Base-by-base conservation (phyloP, 176 grass and related monocot species). In the Tillandsia fasciculata region DNA sequence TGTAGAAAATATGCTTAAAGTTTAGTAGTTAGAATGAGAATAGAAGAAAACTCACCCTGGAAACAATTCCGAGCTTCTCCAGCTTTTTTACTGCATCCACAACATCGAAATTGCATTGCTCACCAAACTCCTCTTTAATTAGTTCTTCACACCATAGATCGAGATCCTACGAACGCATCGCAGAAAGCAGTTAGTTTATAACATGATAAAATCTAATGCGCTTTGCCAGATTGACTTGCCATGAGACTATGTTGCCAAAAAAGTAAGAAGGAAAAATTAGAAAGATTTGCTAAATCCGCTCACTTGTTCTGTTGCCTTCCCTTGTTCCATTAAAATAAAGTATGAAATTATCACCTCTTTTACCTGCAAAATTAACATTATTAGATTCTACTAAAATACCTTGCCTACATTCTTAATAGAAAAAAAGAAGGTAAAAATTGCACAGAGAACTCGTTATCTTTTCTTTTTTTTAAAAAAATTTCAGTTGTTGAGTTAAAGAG, bases 321-420 rank as follows among this genome's bases (percentile, higher is more conserved):
- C 94, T 74, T 92, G 81, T 82, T 90, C 75, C 94, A 93, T 99
- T 78, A 93, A 82, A 77, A 88, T 87, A 49, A 85, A 99, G 69
- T 90, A 92, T 50, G 84, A 86, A 71, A 99, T 63, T 53, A 99
- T 92, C 47, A 92, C 94, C 74, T 99, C 94, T 76, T 99, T 99
- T 57, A 99, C 82, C 94, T 99, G 65, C 12, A 69, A 50, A 80
- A 23, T 53, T 24, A 69, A 11, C 57, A 73, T 66, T 71, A 58
- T 1, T 13, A 72, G 50, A 68, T 51, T 6, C 79, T 5, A 67
- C 14, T n/a, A 13, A 11, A 9, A 42, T 13, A 64, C 0, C 4
- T 42, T 42, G 13, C 22, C 22, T 2, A 59, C 15, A 20, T 9
- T n/a, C 9, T 4, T 9, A 61, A 20, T 18, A 20, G 2, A 22